Base-by-base conservation (phyloP, 176 grass and related monocot genomes). In the sorghum (Sorghum bicolor) region DNA sequence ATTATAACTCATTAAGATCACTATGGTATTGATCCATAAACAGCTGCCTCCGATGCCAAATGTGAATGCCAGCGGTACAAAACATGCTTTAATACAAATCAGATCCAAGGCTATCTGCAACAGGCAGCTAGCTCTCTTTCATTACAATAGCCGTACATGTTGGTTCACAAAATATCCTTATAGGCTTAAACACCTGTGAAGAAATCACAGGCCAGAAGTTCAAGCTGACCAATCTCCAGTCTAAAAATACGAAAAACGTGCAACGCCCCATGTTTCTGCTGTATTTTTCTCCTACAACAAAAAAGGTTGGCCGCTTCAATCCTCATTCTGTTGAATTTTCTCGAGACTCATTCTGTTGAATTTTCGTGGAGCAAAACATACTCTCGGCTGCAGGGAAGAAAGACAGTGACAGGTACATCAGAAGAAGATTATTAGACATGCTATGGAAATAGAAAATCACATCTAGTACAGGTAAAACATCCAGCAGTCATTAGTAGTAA, bases 291-390 rank as follows among this genome's bases (percentile, higher is more conserved):
- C 41, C 70, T 47, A 47, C 20, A n/a, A 22, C 32, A 55, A 40
- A 80, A 31, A 2, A 73, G 12, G 12, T 50, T 29, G 10, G 41
- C 8, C 8, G 16, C 33, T 75, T 25, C 61, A 2, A 34, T 78
- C 44, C 36, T 98, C 80, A 95, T 15, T 16, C 75, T 53, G 83
- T 57, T 3, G 91, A 95, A 52, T 98, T 91, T 78, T 95, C 93
- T 30, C 68, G 0, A 31, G 65, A 33, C 43, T 98, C 80, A 98
- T 17, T n/a, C 78, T 50, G 85, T 45, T 4, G 93, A 95, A 39
- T 98, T 90, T 79, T 95, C 93, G 20, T 94, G 93, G 34, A 95
- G 85, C 32, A 95, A 84, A 24, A 98, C 96, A 78, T 98, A 98
- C 80, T 98, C 96, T 34, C 93, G 96, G 84, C 96, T 98, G 91